Evolutionary conservation across 2,329 filamentous ascomycete species (phyloP), one percentile per base, ranked within the genome.

Genomic region (Trichoderma harzianum): DNA sequence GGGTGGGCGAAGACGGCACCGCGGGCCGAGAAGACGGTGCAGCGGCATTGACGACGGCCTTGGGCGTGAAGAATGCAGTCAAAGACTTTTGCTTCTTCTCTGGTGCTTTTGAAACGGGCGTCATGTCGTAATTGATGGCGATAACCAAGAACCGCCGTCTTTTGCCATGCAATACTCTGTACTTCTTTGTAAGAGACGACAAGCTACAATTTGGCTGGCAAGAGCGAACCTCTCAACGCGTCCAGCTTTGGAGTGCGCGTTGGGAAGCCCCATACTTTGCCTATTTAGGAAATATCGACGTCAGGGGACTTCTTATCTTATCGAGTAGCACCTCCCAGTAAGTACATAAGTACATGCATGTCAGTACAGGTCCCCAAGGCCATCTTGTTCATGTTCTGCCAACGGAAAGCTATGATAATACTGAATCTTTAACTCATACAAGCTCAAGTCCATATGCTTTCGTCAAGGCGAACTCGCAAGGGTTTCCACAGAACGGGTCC

Each of bases 31-130:
- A 78, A 60, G 79, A 77, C 43, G 82, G 78, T n/a, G 80, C 77
- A 28, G 84, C 76, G 71, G 83, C 84, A 79, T 86, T 87, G 78
- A 82, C 79, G 14, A 82, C 79, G 14, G 88, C 83, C 74, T 87
- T 91, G 16, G 89, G 89, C 1, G 90, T 88, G 79, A 97, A 97
- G 82, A 97, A 97, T 78, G 90, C 95, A 3, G 93, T 96, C 73
- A 98, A 91, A 1, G 93, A 93, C 75, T 91, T 88, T 78, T 98
- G 93, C 77, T 91, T 93, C 81, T 92, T 92, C 69, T 80, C 83
- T 32, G 82, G 76, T 0, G 83, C 75, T 66, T 84, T 84, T 1
- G 84, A 72, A 53, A 76, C 69, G 11, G 81, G 80, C 24, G 81
- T 76, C 81, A 83, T 83, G 39, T 11, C 64, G 47, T 8, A 8